Evolutionary conservation across 805 yeast genomes (phyloP), one percentile per base, ranked within the genome.

Genomic region (Barnettozyma siamensis): DNA sequence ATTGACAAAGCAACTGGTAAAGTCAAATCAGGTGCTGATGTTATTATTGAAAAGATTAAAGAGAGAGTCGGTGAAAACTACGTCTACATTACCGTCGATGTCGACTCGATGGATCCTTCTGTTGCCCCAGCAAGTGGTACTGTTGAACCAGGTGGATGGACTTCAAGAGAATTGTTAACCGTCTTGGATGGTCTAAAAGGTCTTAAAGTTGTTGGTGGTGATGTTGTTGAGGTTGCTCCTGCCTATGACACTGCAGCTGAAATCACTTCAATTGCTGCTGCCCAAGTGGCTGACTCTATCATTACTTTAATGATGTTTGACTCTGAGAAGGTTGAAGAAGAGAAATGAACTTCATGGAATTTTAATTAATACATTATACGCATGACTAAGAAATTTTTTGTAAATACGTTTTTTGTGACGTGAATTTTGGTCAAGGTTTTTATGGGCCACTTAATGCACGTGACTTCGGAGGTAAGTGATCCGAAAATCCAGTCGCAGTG

Each of bases 241-340:
- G 78, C 84, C 2, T 80, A 64, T 47, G 83, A 80, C 49, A 72
- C 75, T 27, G 73, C 78, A n/a, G 84, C 79, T 19, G 85, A 74
- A 47, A 68, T 73, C 43, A 80, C 88, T 5, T 73, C 80, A 13
- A 61, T 79, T 45, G 79, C 81, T 3, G 88, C 83, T 3, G 78
- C 83, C 3, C 81, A 78, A 44, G 76, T 78, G 37, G 76, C 75
- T 34, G 80, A 74, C 49, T 67, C 69, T 15, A 57, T 71, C 35
- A 60, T 71, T 42, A 63, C 70, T 7, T 52, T 70, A 37, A 63
- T 71, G 63, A 55, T 67, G 29, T 54, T 60, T 44, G 57, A 53
- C 17, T 47, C 57, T 19, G 50, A 43, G 24, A 21, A 21, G n/a
- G n/a, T n/a, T n/a, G n/a, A n/a, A n/a, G n/a, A n/a, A n/a, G n/a